phyloP scores from a whole-genome alignment of 1,284 basidiomycete species.

The Lentinus polychrous region DNA sequence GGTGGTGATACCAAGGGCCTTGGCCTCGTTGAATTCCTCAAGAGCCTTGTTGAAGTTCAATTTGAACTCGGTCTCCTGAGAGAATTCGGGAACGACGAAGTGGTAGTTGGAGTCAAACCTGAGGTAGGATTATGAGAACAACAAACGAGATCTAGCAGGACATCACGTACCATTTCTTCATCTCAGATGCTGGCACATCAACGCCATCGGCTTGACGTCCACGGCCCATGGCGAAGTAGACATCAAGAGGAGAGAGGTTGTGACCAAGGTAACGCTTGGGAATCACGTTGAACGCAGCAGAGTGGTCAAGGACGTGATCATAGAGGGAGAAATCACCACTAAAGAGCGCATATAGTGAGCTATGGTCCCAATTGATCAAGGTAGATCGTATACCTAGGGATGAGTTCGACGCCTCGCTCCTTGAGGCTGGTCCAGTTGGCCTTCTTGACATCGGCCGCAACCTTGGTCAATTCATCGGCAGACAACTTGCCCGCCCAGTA shows the following conservation, averaged over 20 bases:
- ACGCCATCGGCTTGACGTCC: constrained; percentile 93
- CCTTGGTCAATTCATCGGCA: constrained; percentile 86
- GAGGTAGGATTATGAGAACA: constrained; percentile 4
- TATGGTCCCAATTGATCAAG: constrained; percentile 6
- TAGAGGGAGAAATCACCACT: constrained; percentile 99
- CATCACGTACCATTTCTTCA: constrained; percentile 92
- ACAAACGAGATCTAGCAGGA: constrained; percentile 5
- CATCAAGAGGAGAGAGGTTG: constrained; percentile 85
- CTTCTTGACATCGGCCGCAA: constrained; percentile 86
- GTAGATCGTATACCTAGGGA: constrained; percentile 71
- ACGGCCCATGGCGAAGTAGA: constrained; percentile 99
- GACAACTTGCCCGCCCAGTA: constrained; percentile 97
- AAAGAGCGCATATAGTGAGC: constrained; percentile 12
- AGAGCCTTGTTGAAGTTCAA: constrained; percentile 94
- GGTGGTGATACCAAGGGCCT: constrained; percentile 84
- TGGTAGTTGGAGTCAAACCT: constrained; percentile 99
- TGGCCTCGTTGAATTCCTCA: constrained; percentile 93
- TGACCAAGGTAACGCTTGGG: constrained; percentile 91
- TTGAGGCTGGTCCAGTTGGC: constrained; percentile 88
- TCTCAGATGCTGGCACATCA: constrained; percentile 96
- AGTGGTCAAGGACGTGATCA: constrained; percentile 98
- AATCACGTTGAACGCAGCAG: constrained; percentile 94
- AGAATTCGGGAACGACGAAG: constrained; percentile 97
- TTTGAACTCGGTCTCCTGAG: constrained; percentile 90
- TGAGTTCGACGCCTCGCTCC: constrained; percentile 81